Evolutionary conservation across 73 alveolate genomes (phyloP), one percentile per base, ranked within the genome.

Genomic region (Uronychia setigera): DNA sequence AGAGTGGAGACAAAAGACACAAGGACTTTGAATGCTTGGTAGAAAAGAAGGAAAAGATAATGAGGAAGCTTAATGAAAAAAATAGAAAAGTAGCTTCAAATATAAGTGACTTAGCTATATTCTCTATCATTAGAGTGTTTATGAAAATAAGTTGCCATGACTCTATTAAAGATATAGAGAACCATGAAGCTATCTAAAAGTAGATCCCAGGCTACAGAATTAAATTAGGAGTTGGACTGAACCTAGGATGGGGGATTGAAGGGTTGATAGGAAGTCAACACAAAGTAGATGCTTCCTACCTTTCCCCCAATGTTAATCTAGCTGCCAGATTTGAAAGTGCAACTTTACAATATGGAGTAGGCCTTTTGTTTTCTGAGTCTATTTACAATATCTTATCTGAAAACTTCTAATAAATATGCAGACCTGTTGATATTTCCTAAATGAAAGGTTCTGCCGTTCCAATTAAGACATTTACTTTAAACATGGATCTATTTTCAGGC

Each of bases 231-330:
- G 92, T 95, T 76, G 98, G 98, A 19, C 87, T 95, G 29, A 97
- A 95, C 67, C 87, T 88, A 29, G 98, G 98, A 0, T 95, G 98
- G 98, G 98, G 96, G 25, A 95, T 95, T 27, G 98, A 95, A 80
- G 98, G 97, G 46, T 90, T 92, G 60, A 94, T 94, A 28, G 98
- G 98, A 0, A 88, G 96, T 19, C 83, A 88, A 60, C 91, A 84
- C 87, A 94, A 94, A 85, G 86, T 92, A 26, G 98, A 94, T 85
- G 94, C 97, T 82, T 94, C 98, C 26, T 94, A 94, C 88, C 82
- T 94, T 57, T 91, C 97, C 14, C 98, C 98, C 0, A 94, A 94
- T 87, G 98, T 94, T 25, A 94, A 94, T 67, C 83, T 87, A 28
- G 97, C 98, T 0, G 94, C 98, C 0, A 78, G 98, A 58, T 78